Conservation (phyloP, 352 stramenopile genomes). For the Phytophthora meadii region DNA sequence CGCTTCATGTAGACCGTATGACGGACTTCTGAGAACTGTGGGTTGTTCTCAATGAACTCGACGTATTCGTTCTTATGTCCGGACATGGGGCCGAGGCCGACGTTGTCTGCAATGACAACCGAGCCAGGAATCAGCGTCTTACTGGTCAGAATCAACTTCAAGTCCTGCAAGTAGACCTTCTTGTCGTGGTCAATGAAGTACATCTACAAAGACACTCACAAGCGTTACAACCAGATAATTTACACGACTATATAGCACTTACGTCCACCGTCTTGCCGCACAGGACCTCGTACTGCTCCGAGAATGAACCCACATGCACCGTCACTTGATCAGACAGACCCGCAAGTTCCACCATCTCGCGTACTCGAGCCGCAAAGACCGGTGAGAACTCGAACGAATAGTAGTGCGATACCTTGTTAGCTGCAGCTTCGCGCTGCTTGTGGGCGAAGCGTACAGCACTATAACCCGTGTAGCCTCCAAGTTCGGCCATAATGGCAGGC, state of each 20-base stretch:
- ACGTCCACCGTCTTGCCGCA: slow-evolving; percentile 48
- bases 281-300: slow-evolving; percentile 39
- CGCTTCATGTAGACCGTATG: slow-evolving; percentile 21
- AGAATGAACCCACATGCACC: slow-evolving; percentile 43
- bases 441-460: slow-evolving; percentile 56
- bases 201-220: slow-evolving; percentile 19
- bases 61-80: slow-evolving; percentile 40
- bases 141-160: slow-evolving; percentile 54
- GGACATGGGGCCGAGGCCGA: slow-evolving; percentile 9
- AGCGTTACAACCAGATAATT: not conserved
- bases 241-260: slow-evolving; percentile 12
- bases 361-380: slow-evolving; percentile 44
- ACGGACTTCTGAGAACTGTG: slow-evolving; percentile 40
- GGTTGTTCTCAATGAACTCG: slow-evolving; percentile 42
- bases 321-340: slow-evolving; percentile 51
- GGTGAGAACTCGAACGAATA: slow-evolving; percentile 58
- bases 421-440: slow-evolving; percentile 42
- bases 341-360: slow-evolving; percentile 52
- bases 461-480: slow-evolving; percentile 56
- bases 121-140: slow-evolving; percentile 42
- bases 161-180: slow-evolving; percentile 47
- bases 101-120: slow-evolving; percentile 53
- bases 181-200: slow-evolving; percentile 68
- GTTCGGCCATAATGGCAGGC: slow-evolving; percentile 47
- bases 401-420: slow-evolving; percentile 40